A percentile compares a stretch with the other conserved stretches of the same genome.
phyloP scores from a whole-genome alignment of 306 rosid genomes.

The Ochetophila trinervis region DNA sequence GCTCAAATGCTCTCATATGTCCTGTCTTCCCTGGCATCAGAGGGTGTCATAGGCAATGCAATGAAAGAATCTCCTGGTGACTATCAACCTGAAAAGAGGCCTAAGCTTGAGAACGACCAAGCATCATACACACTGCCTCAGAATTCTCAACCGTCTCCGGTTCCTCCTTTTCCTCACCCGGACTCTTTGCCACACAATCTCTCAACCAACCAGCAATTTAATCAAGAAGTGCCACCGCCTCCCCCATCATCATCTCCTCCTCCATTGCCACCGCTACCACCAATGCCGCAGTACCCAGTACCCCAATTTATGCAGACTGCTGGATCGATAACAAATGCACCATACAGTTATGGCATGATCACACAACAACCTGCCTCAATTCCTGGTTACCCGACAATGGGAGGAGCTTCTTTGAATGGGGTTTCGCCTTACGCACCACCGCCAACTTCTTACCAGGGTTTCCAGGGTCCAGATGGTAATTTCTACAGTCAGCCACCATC shows the following conservation, averaged over 20 bases:
- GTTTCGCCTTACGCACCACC: slow-evolving; percentile 53
- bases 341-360: slow-evolving; percentile 53
- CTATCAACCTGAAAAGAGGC: slow-evolving; percentile 73
- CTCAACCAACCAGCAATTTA: slow-evolving; percentile 49
- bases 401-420: slow-evolving; percentile 47
- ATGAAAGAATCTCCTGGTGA: slow-evolving; percentile 55
- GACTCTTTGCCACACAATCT: slow-evolving; percentile 51
- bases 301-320: slow-evolving; percentile 67
- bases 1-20: slow-evolving; percentile 93
- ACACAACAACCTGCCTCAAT: slow-evolving; percentile 50
- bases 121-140: slow-evolving; percentile 47
- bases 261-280: slow-evolving; percentile 83
- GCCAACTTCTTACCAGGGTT: slow-evolving; percentile 61
- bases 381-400: slow-evolving; percentile 45
- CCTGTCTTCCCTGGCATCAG: slow-evolving; percentile 91
- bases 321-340: slow-evolving; percentile 51
- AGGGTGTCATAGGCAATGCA: slow-evolving; percentile 75
- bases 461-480: slow-evolving; percentile 84
- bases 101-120: slow-evolving; percentile 66
- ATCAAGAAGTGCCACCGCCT: slow-evolving; percentile 71
- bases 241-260: slow-evolving; percentile 87
- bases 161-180: slow-evolving; percentile 49
- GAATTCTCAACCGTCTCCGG: slow-evolving; percentile 54
- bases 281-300: slow-evolving; percentile 61
- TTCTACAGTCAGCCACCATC: slow-evolving; percentile 76